These are phyloP conservation scores for Talaromyces borbonicus DNA, from an alignment of 495 filamentous ascomycete genomes.

Conservation along the genomic window DNA sequence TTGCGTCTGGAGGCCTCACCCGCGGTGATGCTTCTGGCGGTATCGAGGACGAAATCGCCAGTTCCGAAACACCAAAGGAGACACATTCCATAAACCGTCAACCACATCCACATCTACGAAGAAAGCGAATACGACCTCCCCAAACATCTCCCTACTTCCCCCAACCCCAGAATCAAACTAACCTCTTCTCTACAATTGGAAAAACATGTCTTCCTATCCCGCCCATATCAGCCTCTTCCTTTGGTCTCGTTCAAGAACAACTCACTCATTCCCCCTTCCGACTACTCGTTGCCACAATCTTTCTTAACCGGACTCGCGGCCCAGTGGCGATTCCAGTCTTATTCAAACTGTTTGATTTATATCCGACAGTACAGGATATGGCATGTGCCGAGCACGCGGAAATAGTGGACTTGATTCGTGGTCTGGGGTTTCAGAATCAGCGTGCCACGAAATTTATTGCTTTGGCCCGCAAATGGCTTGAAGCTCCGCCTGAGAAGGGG, in stretches of 20 bases:
- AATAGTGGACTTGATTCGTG: slow-evolving; percentile 52
- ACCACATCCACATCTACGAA: background rate
- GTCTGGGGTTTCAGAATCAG: slow-evolving; percentile 65
- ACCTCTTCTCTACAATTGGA: slow-evolving; percentile 35
- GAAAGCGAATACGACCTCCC: slow-evolving; percentile 13
- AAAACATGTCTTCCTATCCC: slow-evolving; percentile 64
- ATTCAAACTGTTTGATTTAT: slow-evolving; percentile 52
- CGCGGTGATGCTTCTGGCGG: no score
- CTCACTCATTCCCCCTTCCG: slow-evolving; percentile 60
- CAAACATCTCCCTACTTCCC: slow-evolving; percentile 42
- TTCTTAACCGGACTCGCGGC: slow-evolving; percentile 74
- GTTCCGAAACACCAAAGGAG: background rate
- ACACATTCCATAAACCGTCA: background rate
- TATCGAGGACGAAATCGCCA: no score
- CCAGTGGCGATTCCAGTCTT: slow-evolving; percentile 69
- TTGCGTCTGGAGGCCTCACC: no score
- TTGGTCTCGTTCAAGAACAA: slow-evolving; percentile 79
- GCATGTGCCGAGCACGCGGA: slow-evolving; percentile 47
- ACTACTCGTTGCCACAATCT: slow-evolving; percentile 66
- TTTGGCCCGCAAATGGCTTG: slow-evolving; percentile 62
- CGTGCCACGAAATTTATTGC: slow-evolving; percentile 51
- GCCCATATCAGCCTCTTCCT: slow-evolving; percentile 46
- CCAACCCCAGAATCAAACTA: no score
- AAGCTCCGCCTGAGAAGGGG: slow-evolving; percentile 47
- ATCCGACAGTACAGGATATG: slow-evolving; percentile 57